Base-by-base conservation (phyloP, 169 alveolate species). In the Plasmodium cynomolgi region DNA sequence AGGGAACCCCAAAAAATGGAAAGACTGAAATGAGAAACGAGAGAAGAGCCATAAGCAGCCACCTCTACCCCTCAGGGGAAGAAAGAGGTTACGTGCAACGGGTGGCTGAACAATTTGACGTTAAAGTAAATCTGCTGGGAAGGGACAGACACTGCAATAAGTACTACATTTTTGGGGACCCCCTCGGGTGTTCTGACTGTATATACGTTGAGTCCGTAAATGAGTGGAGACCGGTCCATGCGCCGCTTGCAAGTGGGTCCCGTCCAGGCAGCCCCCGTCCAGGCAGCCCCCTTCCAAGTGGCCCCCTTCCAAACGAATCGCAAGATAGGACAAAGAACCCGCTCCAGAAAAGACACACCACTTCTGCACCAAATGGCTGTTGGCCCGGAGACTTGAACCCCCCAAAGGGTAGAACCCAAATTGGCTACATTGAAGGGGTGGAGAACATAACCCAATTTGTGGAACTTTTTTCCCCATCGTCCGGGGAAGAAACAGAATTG, bases 351-450 rank as follows among this genome's bases (percentile, higher is more conserved):
- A 23, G 31, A 29, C 20, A 6, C 6, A 8, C 39, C 17, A 81
- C 33, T 1, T 81, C 23, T 81, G 13, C 17, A 44, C 37, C 74
- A 15, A 81, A 39, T 41, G 0, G 15, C 62, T 17, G 3, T 34
- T 50, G 3, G 17, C 17, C 39, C 17, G n/a, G 6, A 54, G 62
- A 54, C n/a, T 15, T 15, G 39, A 81, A 54, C 29, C 54, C 29
- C n/a, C 33, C 79, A 7, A 81, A 82, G 20, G 11, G 34, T 56
- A 54, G 26, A 29, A 54, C 72, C 20, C 29, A 82, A 54, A 54
- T 82, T 23, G 91, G 91, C 13, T 82, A 82, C 50, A 82, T 82
- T 17, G 81, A 82, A 82, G 91, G 91, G 11, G 71, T 82, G n/a
- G 33, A 58, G 26, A 82, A 58, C 71, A 82, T 82, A 15, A 58